Evolutionary conservation across 1,284 basidiomycete genomes (phyloP), one percentile per base, ranked within the genome.

Genomic region (Pseudomicrostroma phylloplanum): DNA sequence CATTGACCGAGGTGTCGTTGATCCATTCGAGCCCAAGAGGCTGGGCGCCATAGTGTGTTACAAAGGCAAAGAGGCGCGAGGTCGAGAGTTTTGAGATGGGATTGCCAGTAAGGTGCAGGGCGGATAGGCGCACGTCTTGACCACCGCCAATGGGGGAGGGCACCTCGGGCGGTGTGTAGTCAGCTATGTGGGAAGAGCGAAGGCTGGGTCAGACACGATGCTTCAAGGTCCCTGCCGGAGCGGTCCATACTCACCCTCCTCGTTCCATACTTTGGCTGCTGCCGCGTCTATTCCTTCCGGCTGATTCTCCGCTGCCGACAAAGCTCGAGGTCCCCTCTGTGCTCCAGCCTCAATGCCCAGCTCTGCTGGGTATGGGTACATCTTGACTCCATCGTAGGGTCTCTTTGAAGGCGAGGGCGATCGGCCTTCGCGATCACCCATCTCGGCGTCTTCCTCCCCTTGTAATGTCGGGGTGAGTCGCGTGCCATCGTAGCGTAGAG

Each of bases 21-120:
- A 79, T 71, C 77, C 77, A 79, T 59, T 79, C 77, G 21, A 79
- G 57, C 0, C 76, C 77, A 1, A 74, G 59, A 3, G 77, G 76
- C 23, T 70, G 68, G 2, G 76, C 73, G 2, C 74, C 75, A 15
- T 65, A 74, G 56, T 75, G 66, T 1, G 73, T 73, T 40, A 79
- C 60, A 55, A 72, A 77, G 0, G 74, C 74, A 58, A 79, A 75
- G 1, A 79, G 67, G 15, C 77, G 69, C 3, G 76, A 78, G 1
- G 77, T 79, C 12, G 77, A 79, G 0, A 76, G 67, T 57, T 77
- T 74, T 1, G 69, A 75, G 66, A 79, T 74, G n/a, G 76, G 76
- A 9, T 53, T 40, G 2, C 77, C 77, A 46, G 73, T 62, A 25
- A 79, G 64, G 59, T 76, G 70, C 9, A 79, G 66, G 6, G 70